Base-by-base conservation (phyloP, 108 stramenopile species). In the Conticribra weissflogii region DNA sequence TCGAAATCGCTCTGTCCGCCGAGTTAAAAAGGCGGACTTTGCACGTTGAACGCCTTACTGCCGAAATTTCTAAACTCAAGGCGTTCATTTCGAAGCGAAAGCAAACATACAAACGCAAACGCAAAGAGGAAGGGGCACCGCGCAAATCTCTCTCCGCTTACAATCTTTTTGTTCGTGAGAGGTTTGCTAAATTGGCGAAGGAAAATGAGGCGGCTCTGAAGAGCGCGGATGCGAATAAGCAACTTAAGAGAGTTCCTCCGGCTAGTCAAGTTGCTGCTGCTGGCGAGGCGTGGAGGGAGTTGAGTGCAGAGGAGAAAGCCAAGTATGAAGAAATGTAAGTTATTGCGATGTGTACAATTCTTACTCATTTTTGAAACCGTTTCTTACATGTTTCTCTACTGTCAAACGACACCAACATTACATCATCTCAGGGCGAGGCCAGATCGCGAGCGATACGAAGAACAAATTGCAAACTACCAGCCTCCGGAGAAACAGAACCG, bases 61-160 rank as follows among this genome's bases (percentile, higher is more conserved):
- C 23, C n/a, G 90, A 91, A 68, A 72, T 91, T 23, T 60, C 36
- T 9, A 88, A 91, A 54, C 76, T 91, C 29, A 88, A 88, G 60
- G 65, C 63, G 9, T 88, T 92, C 67, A 79, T 88, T 36, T 81
- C 73, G 64, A 92, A 86, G 61, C 78, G 91, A 31, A 92, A 89
- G 53, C 91, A 92, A 59, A 92, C 87, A 21, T 92, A 92, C 84
- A 89, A 88, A 59, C 83, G 91, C 9, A 92, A 92, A 62, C 78
- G 87, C 7, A 89, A 88, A 59, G 88, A 89, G 36, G 87, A 88
- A 60, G 82, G 81, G 3, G 91, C 91, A 12, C 91, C 91, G 0
- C 82, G 85, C 4, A 81, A 87, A 24, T 87, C 87, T 3, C 62
- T 92, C 0, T 88, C 85, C 15, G 91, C 88, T 31, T 92, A 92